Base-by-base conservation (phyloP, 352 stramenopile species). In the Globisporangium radiosum region DNA sequence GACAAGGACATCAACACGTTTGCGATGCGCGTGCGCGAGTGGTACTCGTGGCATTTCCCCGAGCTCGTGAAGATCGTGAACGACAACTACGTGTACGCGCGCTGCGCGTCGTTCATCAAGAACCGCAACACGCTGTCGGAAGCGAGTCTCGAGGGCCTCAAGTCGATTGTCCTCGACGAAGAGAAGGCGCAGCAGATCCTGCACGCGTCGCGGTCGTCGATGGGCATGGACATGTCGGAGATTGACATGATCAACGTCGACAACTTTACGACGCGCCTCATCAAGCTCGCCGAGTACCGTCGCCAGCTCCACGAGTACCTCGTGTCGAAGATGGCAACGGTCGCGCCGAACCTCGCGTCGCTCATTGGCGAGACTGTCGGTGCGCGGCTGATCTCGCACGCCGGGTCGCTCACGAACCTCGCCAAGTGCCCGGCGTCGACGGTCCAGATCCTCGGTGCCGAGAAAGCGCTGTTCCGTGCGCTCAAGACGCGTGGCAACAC, bases 1-100 rank as follows among this genome's bases (percentile, higher is more conserved):
- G 98, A 99, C 84, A 99, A 99, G 86, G 98, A 99, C 80, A 90
- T 99, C 55, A 99, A 99, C 80, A 99, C 97, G 54, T 99, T 99
- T 74, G 94, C 97, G 54, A 99, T 99, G 98, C 90, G 98, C 60
- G 92, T 99, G 58, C 88, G 97, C 52, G 98, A 99, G 78, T 99
- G 97, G 97, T 99, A 99, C 86, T 98, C 90, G 73, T 99, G 97
- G 97, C 97, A 99, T 76, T 99, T 99, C 77, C 98, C 98, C 14
- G 98, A 99, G 85, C 84, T 99, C 42, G 92, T 98, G 60, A 97
- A 99, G 71, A 97, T 99, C 66, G 96, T 99, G 52, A 98, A 98
- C 68, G 98, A 99, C 81, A 99, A 99, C 78, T 99, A 99, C 75
- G 87, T 99, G 63, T 99, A 99, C 87, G 97, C 97, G 9, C 85